phyloP scores from a whole-genome alignment of 139 green algal genomes.

The Marvania coccoides region DNA sequence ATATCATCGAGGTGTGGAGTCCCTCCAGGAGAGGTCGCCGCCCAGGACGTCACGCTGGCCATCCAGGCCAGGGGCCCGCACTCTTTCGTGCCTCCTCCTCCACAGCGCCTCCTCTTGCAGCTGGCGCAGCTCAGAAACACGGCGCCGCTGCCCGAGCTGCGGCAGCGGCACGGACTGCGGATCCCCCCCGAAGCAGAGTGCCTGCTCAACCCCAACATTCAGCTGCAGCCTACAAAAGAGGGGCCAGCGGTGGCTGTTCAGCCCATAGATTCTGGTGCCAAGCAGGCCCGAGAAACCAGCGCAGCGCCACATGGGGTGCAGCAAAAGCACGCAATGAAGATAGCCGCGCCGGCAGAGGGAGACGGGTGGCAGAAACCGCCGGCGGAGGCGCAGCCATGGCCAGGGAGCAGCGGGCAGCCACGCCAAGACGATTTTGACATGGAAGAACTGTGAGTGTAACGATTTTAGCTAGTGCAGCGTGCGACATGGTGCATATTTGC shows the following conservation, averaged over 20 bases:
- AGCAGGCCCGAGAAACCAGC: background rate
- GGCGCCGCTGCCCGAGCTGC: slow-evolving; percentile 30
- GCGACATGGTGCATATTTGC: background rate
- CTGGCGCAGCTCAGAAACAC: slow-evolving; percentile 40
- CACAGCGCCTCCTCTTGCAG: slow-evolving; percentile 21
- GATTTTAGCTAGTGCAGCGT: background rate
- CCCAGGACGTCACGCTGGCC: slow-evolving; percentile 58
- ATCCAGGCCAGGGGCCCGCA: slow-evolving; percentile 32
- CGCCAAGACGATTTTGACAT: too few relatives aligned
- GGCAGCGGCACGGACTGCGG: slow-evolving; percentile 18
- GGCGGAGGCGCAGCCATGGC: background rate
- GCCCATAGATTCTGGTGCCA: background rate
- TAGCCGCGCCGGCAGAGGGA: background rate
- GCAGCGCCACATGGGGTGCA: background rate
- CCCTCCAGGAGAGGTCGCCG: slow-evolving; percentile 30
- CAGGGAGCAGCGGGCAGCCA: background rate
- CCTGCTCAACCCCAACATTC: slow-evolving; percentile 34
- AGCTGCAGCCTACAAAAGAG: slow-evolving; percentile 9
- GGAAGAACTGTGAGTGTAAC: too few relatives aligned
- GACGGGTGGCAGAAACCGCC: background rate
- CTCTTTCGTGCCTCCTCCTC: slow-evolving; percentile 38
- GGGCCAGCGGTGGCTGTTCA: background rate
- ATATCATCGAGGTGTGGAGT: slow-evolving; percentile 12
- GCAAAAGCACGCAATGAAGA: background rate
- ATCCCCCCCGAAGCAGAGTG: slow-evolving; percentile 28